A percentile compares a stretch with the other conserved stretches of the same genome.
These are phyloP conservation scores for Pseudogymnoascus sp. DNA, from an alignment of 2,329 filamentous ascomycete species.

Conservation along the genomic window DNA sequence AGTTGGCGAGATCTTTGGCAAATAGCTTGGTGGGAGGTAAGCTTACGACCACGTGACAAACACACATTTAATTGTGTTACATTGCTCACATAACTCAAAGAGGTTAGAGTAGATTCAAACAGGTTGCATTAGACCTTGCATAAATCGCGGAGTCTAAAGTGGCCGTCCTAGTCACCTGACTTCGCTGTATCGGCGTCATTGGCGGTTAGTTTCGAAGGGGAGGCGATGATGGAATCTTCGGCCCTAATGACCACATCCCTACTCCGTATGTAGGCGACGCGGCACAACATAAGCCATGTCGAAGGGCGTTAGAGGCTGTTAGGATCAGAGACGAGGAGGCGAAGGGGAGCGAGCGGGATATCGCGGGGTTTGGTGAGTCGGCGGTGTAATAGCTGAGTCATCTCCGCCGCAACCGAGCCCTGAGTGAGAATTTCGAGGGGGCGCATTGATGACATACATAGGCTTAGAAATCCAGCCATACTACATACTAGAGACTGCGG, in stretches of 20 bases:
- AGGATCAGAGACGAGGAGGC: neutral
- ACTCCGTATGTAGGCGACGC: neutral
- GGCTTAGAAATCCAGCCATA: neutral
- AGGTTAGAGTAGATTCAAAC: neutral
- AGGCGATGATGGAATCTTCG: neutral
- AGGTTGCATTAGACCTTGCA: neutral
- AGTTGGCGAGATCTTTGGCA: neutral
- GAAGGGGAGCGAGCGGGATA: neutral
- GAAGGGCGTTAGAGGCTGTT: neutral
- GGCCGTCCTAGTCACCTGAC: neutral
- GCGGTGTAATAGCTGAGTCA: conserved; percentile 3
- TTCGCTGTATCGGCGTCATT: neutral
- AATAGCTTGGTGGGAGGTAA: neutral
- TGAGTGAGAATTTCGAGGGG: conserved; percentile 2
- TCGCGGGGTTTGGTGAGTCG: neutral
- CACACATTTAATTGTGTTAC: neutral
- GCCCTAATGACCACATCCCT: neutral
- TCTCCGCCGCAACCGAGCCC: neutral
- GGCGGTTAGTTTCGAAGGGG: neutral
- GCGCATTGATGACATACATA: neutral
- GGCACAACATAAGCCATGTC: neutral
- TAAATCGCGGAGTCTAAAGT: neutral
- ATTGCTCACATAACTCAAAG: neutral
- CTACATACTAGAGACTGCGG: neutral
- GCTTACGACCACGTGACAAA: neutral